These are phyloP conservation scores for Fusarium poae DNA, from an alignment of 2,329 filamentous ascomycete species.

Conservation along the genomic window DNA sequence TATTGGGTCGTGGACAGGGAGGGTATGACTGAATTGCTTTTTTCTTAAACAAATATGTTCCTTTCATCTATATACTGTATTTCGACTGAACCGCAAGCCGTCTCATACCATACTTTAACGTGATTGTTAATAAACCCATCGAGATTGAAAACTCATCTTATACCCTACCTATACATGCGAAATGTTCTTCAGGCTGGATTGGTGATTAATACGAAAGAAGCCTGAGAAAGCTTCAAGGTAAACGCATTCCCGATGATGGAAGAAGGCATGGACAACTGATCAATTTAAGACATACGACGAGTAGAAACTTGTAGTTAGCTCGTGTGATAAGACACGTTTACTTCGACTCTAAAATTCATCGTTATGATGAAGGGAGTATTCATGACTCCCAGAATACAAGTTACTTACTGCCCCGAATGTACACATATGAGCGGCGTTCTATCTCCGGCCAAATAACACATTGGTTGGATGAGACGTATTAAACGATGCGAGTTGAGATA, in stretches of 20 bases:
- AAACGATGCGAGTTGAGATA: rapidly evolving
- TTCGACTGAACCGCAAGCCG: too few species aligned
- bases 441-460: rapidly evolving
- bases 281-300: not conserved
- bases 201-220: not conserved
- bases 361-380: too few species aligned
- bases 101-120: too few species aligned
- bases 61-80: too few species aligned
- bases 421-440: not conserved
- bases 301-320: not conserved
- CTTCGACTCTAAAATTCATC: too few species aligned
- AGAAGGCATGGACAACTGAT: not conserved
- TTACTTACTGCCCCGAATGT: not conserved
- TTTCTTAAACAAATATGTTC: not conserved
- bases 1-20: not conserved
- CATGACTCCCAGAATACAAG: too few species aligned
- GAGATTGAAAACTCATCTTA: not conserved
- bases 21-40: not conserved
- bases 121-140: too few species aligned
- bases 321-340: too few species aligned
- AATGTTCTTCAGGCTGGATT: too few species aligned
- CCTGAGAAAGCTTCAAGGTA: not conserved
- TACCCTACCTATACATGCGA: not conserved
- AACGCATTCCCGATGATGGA: rapidly evolving
- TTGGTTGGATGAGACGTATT: not conserved